phyloP scores from a whole-genome alignment of 345 rosid species.

The Hirschfeldia incana region DNA sequence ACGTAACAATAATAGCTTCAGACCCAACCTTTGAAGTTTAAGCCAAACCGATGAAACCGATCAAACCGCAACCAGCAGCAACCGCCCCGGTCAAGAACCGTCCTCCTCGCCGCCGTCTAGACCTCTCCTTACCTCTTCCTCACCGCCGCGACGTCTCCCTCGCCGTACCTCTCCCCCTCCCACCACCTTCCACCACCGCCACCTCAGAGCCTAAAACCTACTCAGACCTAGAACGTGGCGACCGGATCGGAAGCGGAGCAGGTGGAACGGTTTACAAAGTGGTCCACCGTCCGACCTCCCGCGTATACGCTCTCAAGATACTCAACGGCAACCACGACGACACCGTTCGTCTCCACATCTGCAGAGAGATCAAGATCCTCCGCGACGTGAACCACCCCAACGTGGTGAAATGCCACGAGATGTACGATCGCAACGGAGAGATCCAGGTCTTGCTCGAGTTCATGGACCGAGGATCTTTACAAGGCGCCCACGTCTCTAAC shows the following conservation, averaged over 20 bases:
- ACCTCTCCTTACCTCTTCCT: conserved; percentile 77
- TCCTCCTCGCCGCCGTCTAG: conserved; percentile 54
- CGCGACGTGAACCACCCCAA: conserved; percentile 74
- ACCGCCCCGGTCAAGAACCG: conserved; percentile 36
- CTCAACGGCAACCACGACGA: conserved; percentile 87
- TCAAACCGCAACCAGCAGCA: conserved; percentile 45
- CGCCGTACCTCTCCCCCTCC: conserved; percentile 89
- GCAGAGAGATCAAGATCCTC: conserved; percentile 91
- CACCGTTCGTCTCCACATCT: conserved; percentile 74
- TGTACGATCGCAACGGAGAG: conserved; percentile 82
- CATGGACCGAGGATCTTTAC: conserved; percentile 88
- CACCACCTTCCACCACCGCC: conserved; percentile 35
- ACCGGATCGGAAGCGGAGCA: conserved; percentile 81
- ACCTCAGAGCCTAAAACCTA: conserved; percentile 39
- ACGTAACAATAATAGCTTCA: neutral
- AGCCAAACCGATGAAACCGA: conserved; percentile 18
- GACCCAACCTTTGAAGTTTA: neutral
- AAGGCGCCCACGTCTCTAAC: conserved; percentile 57
- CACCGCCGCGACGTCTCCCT: conserved; percentile 61
- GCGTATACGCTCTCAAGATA: conserved; percentile 74
- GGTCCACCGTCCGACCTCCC: conserved; percentile 55
- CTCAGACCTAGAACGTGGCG: conserved; percentile 61
- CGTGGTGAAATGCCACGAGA: conserved; percentile 85
- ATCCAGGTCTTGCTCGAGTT: conserved; percentile 83
- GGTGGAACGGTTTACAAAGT: conserved; percentile 97